Conservation (phyloP, 768 basidiomycete genomes). For the Boletus tomentosulus region DNA sequence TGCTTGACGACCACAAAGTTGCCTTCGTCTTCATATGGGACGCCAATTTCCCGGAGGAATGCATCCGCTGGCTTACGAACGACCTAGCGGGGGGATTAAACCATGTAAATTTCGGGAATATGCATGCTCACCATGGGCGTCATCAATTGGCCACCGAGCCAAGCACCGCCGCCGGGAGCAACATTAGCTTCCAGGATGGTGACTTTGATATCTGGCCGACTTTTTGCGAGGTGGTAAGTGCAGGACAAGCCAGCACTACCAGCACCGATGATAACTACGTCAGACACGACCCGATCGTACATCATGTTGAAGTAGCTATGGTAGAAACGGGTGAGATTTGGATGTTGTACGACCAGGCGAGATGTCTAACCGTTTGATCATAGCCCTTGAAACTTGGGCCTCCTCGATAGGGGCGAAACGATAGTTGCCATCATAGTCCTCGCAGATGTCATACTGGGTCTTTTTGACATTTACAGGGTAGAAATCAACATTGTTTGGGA, state of each 20-base stretch:
- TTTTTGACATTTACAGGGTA: slow-evolving; percentile 24
- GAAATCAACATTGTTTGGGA: slow-evolving; percentile 20
- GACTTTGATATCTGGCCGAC: slow-evolving; percentile 61
- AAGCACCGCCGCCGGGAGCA: slow-evolving; percentile 75
- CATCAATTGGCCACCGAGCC: slow-evolving; percentile 79
- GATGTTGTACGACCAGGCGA: neutral
- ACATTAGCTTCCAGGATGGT: slow-evolving; percentile 73
- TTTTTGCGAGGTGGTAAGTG: slow-evolving; percentile 67
- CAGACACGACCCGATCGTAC: slow-evolving; percentile 72
- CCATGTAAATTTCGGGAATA: neutral
- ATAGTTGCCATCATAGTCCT: slow-evolving; percentile 56
- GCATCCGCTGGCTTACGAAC: slow-evolving; percentile 73
- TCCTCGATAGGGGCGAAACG: slow-evolving; percentile 72
- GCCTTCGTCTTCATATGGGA: slow-evolving; percentile 77
- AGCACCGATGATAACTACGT: slow-evolving; percentile 74
- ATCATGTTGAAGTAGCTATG: slow-evolving; percentile 66
- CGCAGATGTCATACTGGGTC: slow-evolving; percentile 20
- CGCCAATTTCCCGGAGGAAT: slow-evolving; percentile 65
- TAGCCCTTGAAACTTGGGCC: slow-evolving; percentile 70
- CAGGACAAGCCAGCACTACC: slow-evolving; percentile 68
- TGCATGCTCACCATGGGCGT: slow-evolving; percentile 57
- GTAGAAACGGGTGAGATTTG: slow-evolving; percentile 1
- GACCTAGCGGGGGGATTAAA: slow-evolving; percentile 38
- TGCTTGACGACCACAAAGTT: slow-evolving; percentile 77
- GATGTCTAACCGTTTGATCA: slow-evolving; percentile 59